These are phyloP conservation scores for Auxenochlorella protothecoides DNA, from an alignment of 139 green algal species.

Conservation along the genomic window DNA sequence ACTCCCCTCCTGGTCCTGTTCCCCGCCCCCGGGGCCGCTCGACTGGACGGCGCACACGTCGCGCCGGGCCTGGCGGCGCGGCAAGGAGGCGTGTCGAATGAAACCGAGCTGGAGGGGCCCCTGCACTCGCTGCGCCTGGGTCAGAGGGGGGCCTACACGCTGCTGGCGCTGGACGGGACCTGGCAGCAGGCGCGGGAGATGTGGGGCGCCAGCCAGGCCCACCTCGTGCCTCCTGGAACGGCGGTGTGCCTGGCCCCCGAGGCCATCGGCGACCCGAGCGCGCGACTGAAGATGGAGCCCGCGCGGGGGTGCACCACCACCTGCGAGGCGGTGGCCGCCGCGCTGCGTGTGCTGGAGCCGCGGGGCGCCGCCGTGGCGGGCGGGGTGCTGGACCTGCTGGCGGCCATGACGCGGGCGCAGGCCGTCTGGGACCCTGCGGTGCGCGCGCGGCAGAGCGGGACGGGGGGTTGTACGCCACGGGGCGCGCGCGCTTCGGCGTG, in stretches of 20 bases:
- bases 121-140: too few relatives aligned
- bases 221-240: too few relatives aligned
- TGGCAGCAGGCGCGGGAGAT: constrained; percentile 24
- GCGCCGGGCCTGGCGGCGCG: neutral
- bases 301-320: constrained; percentile 13
- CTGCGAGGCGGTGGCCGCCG: constrained; percentile 12
- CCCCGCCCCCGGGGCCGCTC: neutral
- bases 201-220: neutral
- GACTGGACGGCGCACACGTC: too few relatives aligned
- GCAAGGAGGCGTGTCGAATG: neutral
- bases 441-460: neutral
- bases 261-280: too few relatives aligned
- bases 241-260: too few relatives aligned
- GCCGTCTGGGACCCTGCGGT: constrained; percentile 3
- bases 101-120: neutral
- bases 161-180: constrained; percentile 18
- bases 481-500: neutral
- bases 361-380: neutral
- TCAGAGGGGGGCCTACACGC: neutral
- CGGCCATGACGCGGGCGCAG: neutral
- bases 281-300: constrained; percentile 4
- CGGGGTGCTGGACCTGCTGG: neutral
- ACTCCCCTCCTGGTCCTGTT: constrained; percentile 7
- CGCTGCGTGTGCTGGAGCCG: constrained; percentile 5
- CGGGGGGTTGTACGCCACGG: neutral